These are phyloP conservation scores for Solanum pennellii DNA, from an alignment of 257 asterid genomes.

Conservation along the genomic window DNA sequence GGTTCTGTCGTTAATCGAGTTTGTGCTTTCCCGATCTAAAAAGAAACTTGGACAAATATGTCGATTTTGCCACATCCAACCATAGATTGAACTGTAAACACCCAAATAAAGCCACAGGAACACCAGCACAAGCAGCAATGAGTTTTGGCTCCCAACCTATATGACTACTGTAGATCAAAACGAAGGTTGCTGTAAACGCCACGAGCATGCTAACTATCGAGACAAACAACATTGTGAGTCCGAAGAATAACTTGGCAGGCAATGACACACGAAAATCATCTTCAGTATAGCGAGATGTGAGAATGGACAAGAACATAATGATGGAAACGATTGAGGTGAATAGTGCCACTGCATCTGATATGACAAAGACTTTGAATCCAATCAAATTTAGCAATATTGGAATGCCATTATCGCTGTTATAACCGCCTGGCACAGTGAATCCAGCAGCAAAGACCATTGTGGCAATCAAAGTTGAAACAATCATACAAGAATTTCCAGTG, in stretches of 20 bases:
- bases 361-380: conserved; percentile 9
- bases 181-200: too few species aligned
- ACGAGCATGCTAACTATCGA: neutral
- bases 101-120: too few species aligned
- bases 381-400: neutral
- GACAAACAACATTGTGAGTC: too few species aligned
- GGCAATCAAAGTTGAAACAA: conserved; percentile 20
- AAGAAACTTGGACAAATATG: too few species aligned
- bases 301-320: conserved; percentile 4
- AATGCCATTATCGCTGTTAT: neutral
- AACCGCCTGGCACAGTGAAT: conserved; percentile 30
- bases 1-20: too few species aligned
- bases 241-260: neutral
- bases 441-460: conserved; percentile 27
- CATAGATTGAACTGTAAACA: too few species aligned
- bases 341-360: conserved; percentile 8
- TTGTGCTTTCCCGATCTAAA: too few species aligned
- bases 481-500: conserved; percentile 26
- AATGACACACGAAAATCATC: neutral
- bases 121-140: too few species aligned
- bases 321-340: neutral
- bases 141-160: too few species aligned
- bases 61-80: too few species aligned
- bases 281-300: neutral
- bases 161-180: too few species aligned